Conservation (phyloP, 192 early-diverging fungal species). For the Irineochytrium annulatum region DNA sequence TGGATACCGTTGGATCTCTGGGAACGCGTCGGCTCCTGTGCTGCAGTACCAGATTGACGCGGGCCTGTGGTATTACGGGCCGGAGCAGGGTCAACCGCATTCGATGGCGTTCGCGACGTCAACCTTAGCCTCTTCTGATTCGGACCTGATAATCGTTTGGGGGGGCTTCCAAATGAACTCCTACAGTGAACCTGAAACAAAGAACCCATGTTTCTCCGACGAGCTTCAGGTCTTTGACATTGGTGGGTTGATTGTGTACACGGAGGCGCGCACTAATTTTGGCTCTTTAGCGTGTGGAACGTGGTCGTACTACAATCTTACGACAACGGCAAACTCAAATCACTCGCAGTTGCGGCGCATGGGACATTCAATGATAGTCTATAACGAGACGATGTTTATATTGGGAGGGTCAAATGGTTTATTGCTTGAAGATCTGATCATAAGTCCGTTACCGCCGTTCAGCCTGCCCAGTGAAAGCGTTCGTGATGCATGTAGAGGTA, state of each 20-base stretch:
- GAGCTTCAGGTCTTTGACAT: constrained; percentile 17
- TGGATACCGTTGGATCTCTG: constrained; percentile 18
- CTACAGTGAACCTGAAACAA: not conserved
- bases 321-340: not conserved
- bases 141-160: constrained; percentile 6
- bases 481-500: constrained; percentile 8
- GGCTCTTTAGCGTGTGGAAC: constrained; percentile 14
- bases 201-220: constrained; percentile 15
- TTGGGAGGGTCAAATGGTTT: constrained; percentile 13
- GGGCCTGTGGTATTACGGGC: constrained; percentile 24
- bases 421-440: constrained; percentile 9
- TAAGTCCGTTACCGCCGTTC: not conserved
- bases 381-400: constrained; percentile 1
- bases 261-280: too few species aligned
- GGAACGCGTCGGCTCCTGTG: not conserved
- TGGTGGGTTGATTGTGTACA: too few species aligned
- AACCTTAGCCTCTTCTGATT: not conserved
- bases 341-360: constrained; percentile 7
- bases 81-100: constrained; percentile 8
- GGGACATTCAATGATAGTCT: constrained; percentile 11
- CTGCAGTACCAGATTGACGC: constrained; percentile 33
- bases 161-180: constrained; percentile 9
- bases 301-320: constrained; percentile 11
- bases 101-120: constrained; percentile 6
- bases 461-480: not conserved